phyloP scores from a whole-genome alignment of 768 basidiomycete genomes.

The Mycena latifolia region DNA sequence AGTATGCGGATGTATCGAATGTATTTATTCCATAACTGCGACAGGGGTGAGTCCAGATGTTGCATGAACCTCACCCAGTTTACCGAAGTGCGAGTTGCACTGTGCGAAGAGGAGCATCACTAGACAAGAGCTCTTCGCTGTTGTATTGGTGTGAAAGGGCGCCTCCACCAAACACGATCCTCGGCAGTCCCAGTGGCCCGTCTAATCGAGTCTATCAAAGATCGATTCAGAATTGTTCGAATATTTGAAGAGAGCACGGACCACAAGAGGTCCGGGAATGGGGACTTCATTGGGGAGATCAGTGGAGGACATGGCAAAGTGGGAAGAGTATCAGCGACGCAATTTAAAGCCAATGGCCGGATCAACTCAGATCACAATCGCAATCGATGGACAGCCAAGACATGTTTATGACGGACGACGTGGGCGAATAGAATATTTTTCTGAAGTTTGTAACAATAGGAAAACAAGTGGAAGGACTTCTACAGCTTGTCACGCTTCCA shows the following conservation, averaged over 20 bases:
- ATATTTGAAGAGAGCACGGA: constrained; percentile 41
- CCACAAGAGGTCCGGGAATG: constrained; percentile 53
- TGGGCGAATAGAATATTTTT: constrained; percentile 10
- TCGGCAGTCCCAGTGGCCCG: constrained; percentile 54
- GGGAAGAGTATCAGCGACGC: constrained; percentile 9
- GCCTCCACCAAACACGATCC: constrained; percentile 79
- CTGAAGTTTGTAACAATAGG: constrained; percentile 18
- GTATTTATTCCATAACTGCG: constrained; percentile 82
- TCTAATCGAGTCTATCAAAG: constrained; percentile 46
- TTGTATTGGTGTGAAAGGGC: constrained; percentile 80
- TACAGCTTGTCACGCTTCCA: constrained; percentile 85
- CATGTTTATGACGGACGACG: background rate
- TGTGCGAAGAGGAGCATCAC: constrained; percentile 70
- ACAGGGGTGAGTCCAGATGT: constrained; percentile 21
- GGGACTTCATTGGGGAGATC: constrained; percentile 51
- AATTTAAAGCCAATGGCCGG: constrained; percentile 16
- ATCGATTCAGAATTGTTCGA: constrained; percentile 10
- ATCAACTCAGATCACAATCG: constrained; percentile 28
- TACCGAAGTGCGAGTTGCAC: constrained; percentile 84
- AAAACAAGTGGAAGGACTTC: constrained; percentile 36
- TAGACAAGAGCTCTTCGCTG: constrained; percentile 64
- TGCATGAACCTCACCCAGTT: constrained; percentile 23
- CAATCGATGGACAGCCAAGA: constrained; percentile 13
- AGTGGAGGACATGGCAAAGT: constrained; percentile 28
- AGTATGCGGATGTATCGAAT: constrained; percentile 88